These are phyloP conservation scores for Raffaelea arxii DNA, from an alignment of 2,329 filamentous ascomycete species.

Conservation along the genomic window DNA sequence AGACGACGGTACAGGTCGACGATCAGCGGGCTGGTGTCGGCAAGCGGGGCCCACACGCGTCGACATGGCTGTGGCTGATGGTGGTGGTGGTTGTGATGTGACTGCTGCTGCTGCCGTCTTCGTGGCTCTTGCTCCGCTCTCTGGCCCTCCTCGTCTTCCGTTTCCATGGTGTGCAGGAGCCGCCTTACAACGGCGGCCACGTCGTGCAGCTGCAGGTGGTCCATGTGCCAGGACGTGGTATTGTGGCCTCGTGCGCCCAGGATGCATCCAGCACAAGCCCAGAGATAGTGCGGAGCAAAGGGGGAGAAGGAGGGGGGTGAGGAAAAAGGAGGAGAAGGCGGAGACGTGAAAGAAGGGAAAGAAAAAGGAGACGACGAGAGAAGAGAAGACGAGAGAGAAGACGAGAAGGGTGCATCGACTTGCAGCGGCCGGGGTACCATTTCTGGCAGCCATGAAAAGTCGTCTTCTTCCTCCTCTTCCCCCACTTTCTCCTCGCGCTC, in stretches of 20 bases:
- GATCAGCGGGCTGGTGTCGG: not conserved
- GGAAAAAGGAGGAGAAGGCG: too few species aligned
- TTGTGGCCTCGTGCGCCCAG: constrained; percentile 4
- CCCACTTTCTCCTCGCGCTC: too few species aligned
- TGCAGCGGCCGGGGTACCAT: too few species aligned
- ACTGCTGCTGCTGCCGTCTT: not conserved
- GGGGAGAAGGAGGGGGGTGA: too few species aligned
- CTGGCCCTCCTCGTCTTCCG: not conserved
- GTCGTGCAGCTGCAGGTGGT: not conserved
- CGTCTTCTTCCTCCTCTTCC: too few species aligned
- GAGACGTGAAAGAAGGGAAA: too few species aligned
- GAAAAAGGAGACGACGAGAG: too few species aligned
- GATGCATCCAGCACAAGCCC: constrained; percentile 4
- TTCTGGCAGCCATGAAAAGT: too few species aligned
- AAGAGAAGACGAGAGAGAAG: too few species aligned
- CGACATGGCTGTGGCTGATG: not conserved
- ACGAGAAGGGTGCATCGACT: too few species aligned
- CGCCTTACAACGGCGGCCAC: not conserved
- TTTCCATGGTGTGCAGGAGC: too few species aligned
- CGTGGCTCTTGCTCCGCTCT: not conserved
- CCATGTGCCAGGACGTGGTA: not conserved
- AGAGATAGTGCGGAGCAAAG: constrained; percentile 1
- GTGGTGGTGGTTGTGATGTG: not conserved
- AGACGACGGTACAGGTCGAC: constrained; percentile 1
- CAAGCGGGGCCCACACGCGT: not conserved